Conservation (phyloP, 2,329 filamentous ascomycete genomes). For the Scedosporium apiospermum region DNA sequence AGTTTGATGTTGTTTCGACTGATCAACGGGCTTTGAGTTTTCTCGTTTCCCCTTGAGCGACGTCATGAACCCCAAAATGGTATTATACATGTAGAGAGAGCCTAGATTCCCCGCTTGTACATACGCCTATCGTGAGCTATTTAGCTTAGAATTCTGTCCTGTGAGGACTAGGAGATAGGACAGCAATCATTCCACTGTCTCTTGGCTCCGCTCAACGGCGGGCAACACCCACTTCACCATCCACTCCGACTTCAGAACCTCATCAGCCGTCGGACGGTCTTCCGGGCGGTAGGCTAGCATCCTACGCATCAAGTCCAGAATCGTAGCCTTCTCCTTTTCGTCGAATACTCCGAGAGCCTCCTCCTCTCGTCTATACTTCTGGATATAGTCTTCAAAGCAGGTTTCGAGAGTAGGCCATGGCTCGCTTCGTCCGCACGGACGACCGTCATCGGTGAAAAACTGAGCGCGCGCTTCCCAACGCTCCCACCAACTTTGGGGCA, state of each 20-base stretch:
- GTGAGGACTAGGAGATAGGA: too few species aligned
- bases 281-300: constrained; percentile 20
- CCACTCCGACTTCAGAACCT: constrained; percentile 22
- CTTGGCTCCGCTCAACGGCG: constrained; percentile 12
- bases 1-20: too few species aligned
- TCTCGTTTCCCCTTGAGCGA: too few species aligned
- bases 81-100: too few species aligned
- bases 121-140: too few species aligned
- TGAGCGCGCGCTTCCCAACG: constrained; percentile 6
- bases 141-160: too few species aligned
- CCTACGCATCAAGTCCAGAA: constrained; percentile 20
- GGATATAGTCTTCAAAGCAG: constrained; percentile 18
- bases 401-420: constrained; percentile 15
- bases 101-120: too few species aligned
- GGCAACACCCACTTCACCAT: constrained; percentile 20
- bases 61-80: too few species aligned
- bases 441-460: constrained; percentile 2
- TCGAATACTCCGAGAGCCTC: constrained; percentile 11
- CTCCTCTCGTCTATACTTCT: constrained; percentile 13
- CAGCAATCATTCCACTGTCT: too few species aligned
- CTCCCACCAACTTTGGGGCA: constrained; percentile 9
- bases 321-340: constrained; percentile 11
- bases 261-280: constrained; percentile 17
- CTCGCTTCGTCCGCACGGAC: constrained; percentile 6
- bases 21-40: too few species aligned